These are phyloP conservation scores for Calonectria montana DNA, from an alignment of 2,329 filamentous ascomycete genomes.

Conservation along the genomic window DNA sequence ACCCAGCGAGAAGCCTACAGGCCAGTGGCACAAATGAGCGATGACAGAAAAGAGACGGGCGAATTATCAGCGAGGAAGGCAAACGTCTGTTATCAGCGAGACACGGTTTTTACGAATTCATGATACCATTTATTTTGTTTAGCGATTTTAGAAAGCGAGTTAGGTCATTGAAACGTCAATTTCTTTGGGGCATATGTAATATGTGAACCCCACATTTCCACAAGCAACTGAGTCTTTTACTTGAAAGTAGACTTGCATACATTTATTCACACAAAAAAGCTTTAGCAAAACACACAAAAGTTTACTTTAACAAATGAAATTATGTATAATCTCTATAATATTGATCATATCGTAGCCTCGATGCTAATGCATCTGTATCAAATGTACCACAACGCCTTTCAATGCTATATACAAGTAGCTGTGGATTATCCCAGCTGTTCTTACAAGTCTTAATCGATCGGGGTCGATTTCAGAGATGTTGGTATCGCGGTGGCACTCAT, in stretches of 20 bases:
- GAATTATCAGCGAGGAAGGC: background rate
- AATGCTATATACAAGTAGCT: slow-evolving; percentile 45
- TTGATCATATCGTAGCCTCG: slow-evolving; percentile 38
- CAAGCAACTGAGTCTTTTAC: background rate
- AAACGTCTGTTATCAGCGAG: background rate
- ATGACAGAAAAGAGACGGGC: background rate
- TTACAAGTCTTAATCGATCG: slow-evolving; percentile 33
- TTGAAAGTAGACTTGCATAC: background rate
- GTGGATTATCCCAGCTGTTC: slow-evolving; percentile 33
- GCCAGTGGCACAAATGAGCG: background rate
- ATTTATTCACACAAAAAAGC: background rate
- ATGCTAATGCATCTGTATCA: slow-evolving; percentile 38
- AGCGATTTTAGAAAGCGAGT: background rate
- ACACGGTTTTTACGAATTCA: background rate
- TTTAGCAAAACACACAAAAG: background rate
- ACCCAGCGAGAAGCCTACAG: background rate
- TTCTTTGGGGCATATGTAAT: background rate
- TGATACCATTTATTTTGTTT: slow-evolving; percentile 10
- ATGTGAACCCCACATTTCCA: background rate
- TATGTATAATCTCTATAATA: slow-evolving; percentile 39
- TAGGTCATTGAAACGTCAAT: background rate
- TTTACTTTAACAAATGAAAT: slow-evolving; percentile 44
- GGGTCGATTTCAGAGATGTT: slow-evolving; percentile 25
- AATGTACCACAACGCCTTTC: slow-evolving; percentile 45
- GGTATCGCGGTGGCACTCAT: slow-evolving; percentile 4